phyloP scores from a whole-genome alignment of 164 flowering plant genomes.

The Dillenia suffruticosa region DNA sequence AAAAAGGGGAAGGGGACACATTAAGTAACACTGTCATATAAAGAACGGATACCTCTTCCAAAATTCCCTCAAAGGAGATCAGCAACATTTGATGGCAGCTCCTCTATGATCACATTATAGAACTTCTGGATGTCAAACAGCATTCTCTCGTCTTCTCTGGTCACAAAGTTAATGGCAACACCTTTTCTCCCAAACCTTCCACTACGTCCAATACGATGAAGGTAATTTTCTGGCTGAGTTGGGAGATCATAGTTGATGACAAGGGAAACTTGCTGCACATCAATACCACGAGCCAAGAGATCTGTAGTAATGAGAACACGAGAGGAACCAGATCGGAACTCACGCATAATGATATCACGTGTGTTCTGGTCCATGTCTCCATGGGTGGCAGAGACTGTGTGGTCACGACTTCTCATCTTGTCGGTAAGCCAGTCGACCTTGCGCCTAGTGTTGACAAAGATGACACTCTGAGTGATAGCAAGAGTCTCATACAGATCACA shows the following conservation, averaged over 20 bases:
- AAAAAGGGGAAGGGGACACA: background rate
- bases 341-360: slow-evolving; percentile 83
- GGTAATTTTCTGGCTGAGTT: slow-evolving; percentile 86
- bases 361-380: slow-evolving; percentile 94
- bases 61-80: slow-evolving; percentile 52
- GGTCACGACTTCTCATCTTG: slow-evolving; percentile 84
- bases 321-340: slow-evolving; percentile 82
- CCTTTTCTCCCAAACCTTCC: slow-evolving; percentile 89
- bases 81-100: slow-evolving; percentile 74
- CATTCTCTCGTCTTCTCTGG: slow-evolving; percentile 77
- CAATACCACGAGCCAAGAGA: slow-evolving; percentile 85
- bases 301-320: slow-evolving; percentile 89
- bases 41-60: slow-evolving; percentile 17
- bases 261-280: slow-evolving; percentile 88
- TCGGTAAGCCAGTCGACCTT: slow-evolving; percentile 95
- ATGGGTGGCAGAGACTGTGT: slow-evolving; percentile 86
- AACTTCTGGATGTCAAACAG: slow-evolving; percentile 74
- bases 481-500: slow-evolving; percentile 85
- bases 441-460: slow-evolving; percentile 84
- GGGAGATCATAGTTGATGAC: slow-evolving; percentile 85
- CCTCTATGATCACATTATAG: slow-evolving; percentile 71
- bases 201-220: slow-evolving; percentile 87
- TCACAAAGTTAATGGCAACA: slow-evolving; percentile 82
- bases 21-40: slow-evolving; percentile 19
- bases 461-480: slow-evolving; percentile 89